Conservation (phyloP, 257 asterid species). For the Haberlea rhodopensis region DNA sequence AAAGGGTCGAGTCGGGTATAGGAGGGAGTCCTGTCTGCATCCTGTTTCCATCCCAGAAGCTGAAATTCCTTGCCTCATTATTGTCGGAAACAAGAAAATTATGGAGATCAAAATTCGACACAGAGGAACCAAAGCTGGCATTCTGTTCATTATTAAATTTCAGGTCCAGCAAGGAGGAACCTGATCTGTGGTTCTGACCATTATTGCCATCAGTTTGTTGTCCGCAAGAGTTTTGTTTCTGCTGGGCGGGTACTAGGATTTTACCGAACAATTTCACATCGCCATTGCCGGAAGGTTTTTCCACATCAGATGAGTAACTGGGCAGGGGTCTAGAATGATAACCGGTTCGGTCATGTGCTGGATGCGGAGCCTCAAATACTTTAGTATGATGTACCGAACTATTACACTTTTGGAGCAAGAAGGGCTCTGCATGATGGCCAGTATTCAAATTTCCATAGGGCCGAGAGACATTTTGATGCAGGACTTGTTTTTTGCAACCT, state of each 20-base stretch:
- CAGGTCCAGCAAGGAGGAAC: constrained; percentile 37
- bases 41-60: constrained; percentile 61
- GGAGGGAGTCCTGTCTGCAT: constrained; percentile 50
- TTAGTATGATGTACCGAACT: background rate
- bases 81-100: constrained; percentile 45
- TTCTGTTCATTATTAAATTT: constrained; percentile 38
- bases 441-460: constrained; percentile 34
- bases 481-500: constrained; percentile 35
- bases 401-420: constrained; percentile 49
- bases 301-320: background rate
- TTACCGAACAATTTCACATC: background rate
- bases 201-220: constrained; percentile 19
- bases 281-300: background rate
- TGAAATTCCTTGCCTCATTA: constrained; percentile 39
- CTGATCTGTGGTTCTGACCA: constrained; percentile 33
- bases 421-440: constrained; percentile 32
- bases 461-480: constrained; percentile 34
- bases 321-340: background rate
- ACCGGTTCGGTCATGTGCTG: background rate
- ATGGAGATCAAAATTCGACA: constrained; percentile 38
- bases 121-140: constrained; percentile 42
- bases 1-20: constrained; percentile 55
- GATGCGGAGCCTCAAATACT: background rate
- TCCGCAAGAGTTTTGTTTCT: background rate
- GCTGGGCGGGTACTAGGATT: background rate